A percentile compares a stretch with the other conserved stretches of the same genome.
Evolutionary conservation across 1,284 basidiomycete species (phyloP).

Genomic region (Agroathelia rolfsii): DNA sequence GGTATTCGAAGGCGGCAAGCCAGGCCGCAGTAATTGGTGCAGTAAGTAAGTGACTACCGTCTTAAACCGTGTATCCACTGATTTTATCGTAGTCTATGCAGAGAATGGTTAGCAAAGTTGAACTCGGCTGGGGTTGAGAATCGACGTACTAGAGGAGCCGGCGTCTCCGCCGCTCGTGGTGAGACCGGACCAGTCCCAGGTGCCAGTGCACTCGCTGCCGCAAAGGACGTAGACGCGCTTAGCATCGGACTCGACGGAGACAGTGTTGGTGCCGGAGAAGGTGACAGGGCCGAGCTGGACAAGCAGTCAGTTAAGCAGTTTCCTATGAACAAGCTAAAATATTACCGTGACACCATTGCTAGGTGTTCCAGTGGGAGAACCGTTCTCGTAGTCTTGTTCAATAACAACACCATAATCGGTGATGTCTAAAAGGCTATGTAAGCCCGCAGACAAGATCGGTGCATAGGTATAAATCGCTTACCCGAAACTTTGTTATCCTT

Average conservation of each 20-base stretch:
- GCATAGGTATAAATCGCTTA: too few relatives aligned
- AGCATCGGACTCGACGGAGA: background rate
- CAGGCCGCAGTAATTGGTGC: too few relatives aligned
- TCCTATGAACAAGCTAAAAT: too few relatives aligned
- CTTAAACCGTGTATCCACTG: constrained; percentile 1
- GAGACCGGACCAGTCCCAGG: constrained; percentile 4
- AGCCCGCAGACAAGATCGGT: background rate
- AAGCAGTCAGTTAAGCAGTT: too few relatives aligned
- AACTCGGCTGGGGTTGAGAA: background rate
- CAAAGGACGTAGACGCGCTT: constrained; percentile 4
- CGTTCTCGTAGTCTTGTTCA: constrained; percentile 4
- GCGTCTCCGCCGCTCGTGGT: constrained; percentile 2
- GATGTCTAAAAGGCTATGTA: constrained; percentile 1
- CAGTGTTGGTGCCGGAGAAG: constrained; percentile 1
- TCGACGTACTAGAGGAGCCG: constrained; percentile 1
- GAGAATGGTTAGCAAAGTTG: background rate
- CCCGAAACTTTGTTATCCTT: background rate
- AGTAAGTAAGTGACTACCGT: too few relatives aligned
- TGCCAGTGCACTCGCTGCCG: constrained; percentile 3
- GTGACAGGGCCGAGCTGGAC: constrained; percentile 5
- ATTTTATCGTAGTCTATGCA: constrained; percentile 1
- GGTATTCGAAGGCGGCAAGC: too few relatives aligned
- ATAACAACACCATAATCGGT: constrained; percentile 1
- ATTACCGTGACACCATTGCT: constrained; percentile 5
- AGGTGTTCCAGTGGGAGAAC: constrained; percentile 3